phyloP scores from a whole-genome alignment of 176 grass and related monocot genomes.

The Oryza rufipogon region DNA sequence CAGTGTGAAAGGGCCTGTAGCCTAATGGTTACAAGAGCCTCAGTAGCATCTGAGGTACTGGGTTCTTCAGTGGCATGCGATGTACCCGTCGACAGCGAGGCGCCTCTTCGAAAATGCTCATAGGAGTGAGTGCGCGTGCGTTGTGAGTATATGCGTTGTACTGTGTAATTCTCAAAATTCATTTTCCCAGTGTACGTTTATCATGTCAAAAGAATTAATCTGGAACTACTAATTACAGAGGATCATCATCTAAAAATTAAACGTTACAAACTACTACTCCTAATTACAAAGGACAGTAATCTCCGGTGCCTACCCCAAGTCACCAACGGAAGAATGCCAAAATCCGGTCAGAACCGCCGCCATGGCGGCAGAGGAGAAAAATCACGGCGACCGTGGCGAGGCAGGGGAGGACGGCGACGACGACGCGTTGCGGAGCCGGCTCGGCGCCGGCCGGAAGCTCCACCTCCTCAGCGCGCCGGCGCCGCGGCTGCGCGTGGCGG shows the following conservation, averaged over 20 bases:
- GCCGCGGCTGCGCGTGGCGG: conserved; percentile 25
- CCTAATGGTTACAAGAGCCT: too few species aligned
- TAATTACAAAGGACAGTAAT: background rate
- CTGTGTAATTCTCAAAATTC: too few species aligned
- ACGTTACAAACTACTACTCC: too few species aligned
- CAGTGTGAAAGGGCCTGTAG: too few species aligned
- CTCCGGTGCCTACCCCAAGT: background rate
- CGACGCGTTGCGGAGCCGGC: conserved; percentile 65
- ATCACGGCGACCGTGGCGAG: conserved; percentile 40
- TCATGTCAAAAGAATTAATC: background rate
- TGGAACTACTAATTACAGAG: background rate
- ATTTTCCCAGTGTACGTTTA: background rate
- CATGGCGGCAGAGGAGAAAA: background rate
- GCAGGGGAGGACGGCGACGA: background rate
- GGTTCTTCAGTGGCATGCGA: too few species aligned
- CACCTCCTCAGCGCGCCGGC: conserved; percentile 47
- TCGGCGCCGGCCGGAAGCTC: conserved; percentile 75
- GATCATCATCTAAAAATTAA: background rate
- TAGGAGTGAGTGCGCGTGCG: too few species aligned
- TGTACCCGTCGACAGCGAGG: too few species aligned
- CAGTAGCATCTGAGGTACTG: too few species aligned
- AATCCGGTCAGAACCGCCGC: background rate
- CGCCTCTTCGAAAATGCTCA: too few species aligned
- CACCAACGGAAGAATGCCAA: background rate
- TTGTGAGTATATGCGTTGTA: too few species aligned